Evolutionary conservation across 2,329 filamentous ascomycete species (phyloP).

Genomic region (Pseudovirgaria hyperparasitica): DNA sequence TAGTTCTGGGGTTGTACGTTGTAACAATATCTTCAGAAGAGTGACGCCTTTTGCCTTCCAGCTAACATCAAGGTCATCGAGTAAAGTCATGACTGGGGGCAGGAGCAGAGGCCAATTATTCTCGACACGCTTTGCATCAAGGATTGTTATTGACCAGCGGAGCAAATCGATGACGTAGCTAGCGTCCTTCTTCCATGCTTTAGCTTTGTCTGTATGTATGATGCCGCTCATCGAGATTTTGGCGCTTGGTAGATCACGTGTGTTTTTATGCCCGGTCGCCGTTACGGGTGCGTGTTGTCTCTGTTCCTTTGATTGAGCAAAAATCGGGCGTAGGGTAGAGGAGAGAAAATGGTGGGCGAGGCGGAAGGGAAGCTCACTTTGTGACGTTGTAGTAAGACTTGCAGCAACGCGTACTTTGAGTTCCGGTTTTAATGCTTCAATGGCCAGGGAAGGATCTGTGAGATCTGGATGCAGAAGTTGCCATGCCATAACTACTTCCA

Average conservation of each 20-base stretch:
- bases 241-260: constrained; percentile 20
- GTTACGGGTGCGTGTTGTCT: constrained; percentile 31
- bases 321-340: constrained; percentile 53
- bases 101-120: constrained; percentile 55
- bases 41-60: constrained; percentile 45
- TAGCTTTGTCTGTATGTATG: constrained; percentile 30
- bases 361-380: constrained; percentile 37
- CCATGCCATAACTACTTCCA: constrained; percentile 76
- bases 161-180: constrained; percentile 45
- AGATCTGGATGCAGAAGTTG: constrained; percentile 67
- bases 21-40: constrained; percentile 43
- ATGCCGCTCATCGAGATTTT: constrained; percentile 17
- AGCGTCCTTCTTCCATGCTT: constrained; percentile 44
- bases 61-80: constrained; percentile 47
- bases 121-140: constrained; percentile 37
- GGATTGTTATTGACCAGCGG: constrained; percentile 45
- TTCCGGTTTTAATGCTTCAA: constrained; percentile 29
- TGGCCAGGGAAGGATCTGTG: constrained; percentile 40
- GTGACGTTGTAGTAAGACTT: no score
- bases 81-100: constrained; percentile 55
- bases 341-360: constrained; percentile 46
- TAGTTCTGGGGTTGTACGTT: constrained; percentile 38
- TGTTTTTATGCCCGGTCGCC: constrained; percentile 41
- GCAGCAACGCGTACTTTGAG: constrained; percentile 10
- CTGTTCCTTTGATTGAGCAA: constrained; percentile 28